Evolutionary conservation across 2,329 filamentous ascomycete species (phyloP), one percentile per base, ranked within the genome.

Genomic region (Penicillium paneum): DNA sequence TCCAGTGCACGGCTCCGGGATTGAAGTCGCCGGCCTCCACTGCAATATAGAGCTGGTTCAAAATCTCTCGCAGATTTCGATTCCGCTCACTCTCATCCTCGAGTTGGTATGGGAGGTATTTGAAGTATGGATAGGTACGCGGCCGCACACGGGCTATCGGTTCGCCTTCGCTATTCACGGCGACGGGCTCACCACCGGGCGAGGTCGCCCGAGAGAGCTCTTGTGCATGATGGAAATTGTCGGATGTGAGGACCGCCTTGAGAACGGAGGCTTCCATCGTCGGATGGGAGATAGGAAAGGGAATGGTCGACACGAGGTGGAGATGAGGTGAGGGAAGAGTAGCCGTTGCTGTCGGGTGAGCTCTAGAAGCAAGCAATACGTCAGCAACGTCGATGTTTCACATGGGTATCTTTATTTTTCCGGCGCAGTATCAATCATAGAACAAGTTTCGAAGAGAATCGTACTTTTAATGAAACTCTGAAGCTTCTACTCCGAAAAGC

Each of bases 1-100:
- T 97, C 94, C 94, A 99, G 75, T 99, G 93, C 57, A 96, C 81
- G 28, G 93, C 94, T 32, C 94, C 94, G 0, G 93, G 90, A 24
- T 89, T 87, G 74, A 97, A 97, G 74, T 99, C 94, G 62, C 96
- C 91, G 3, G 94, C 88, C 70, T 91, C 88, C 60, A 99, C 81
- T 54, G 93, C 85, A 64, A 97, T 90, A 72, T 96, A 97, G 29
- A 99, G 86, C 68, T 96, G 90, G 72, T 92, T 94, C 64, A 97
- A 81, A 65, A 97, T 97, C 70, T 91, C 90, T 42, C 88, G 82
- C 43, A 99, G 79, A 58, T 92, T 91, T 47, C 81, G 82, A 70
- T 95, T 87, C 60, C 92, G 84, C 74, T 91, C 83, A 32, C 80
- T 72, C 59, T 93, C 88, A 69, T 89, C 85, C 74, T 99, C 95